phyloP scores from a whole-genome alignment of 345 rosid genomes.

The Erucastrum elatum region DNA sequence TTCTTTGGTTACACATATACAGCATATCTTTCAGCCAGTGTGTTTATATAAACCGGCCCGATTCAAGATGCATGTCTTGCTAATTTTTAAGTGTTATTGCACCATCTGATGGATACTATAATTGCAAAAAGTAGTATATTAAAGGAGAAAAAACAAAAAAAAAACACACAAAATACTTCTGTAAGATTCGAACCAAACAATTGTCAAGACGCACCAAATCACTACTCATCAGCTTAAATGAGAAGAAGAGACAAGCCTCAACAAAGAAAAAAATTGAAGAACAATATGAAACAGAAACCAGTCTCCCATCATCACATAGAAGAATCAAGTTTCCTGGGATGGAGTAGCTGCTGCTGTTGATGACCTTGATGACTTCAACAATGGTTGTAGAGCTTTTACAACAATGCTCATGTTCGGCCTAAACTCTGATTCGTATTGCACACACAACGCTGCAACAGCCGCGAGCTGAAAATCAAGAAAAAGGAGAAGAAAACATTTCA shows the following conservation, averaged over 20 bases:
- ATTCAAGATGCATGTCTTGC: not conserved
- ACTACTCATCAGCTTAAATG: not conserved
- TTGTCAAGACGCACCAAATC: not conserved
- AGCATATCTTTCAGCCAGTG: not conserved
- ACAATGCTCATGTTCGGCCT: conserved; percentile 96
- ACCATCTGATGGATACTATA: not conserved
- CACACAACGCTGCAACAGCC: conserved; percentile 87
- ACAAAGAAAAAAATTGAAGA: conserved; percentile 9
- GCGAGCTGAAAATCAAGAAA: conserved; percentile 62
- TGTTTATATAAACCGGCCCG: not conserved
- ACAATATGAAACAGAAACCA: conserved; percentile 22
- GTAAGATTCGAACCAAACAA: not conserved
- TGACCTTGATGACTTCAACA: conserved; percentile 56
- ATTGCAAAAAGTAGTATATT: too few relatives aligned
- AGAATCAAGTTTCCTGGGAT: conserved; percentile 31
- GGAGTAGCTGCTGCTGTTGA: conserved; percentile 53
- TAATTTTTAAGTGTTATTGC: not conserved
- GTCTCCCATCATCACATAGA: conserved; percentile 13
- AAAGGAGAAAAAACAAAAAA: too few relatives aligned
- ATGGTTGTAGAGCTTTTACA: conserved; percentile 89
- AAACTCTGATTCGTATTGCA: conserved; percentile 93
- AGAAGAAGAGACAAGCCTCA: not conserved
- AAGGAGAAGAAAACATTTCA: not conserved
- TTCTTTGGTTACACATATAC: not conserved
- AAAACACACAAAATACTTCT: not conserved